Base-by-base conservation (phyloP, 2,329 filamentous ascomycete species). In the Colletotrichum orchidophilum region DNA sequence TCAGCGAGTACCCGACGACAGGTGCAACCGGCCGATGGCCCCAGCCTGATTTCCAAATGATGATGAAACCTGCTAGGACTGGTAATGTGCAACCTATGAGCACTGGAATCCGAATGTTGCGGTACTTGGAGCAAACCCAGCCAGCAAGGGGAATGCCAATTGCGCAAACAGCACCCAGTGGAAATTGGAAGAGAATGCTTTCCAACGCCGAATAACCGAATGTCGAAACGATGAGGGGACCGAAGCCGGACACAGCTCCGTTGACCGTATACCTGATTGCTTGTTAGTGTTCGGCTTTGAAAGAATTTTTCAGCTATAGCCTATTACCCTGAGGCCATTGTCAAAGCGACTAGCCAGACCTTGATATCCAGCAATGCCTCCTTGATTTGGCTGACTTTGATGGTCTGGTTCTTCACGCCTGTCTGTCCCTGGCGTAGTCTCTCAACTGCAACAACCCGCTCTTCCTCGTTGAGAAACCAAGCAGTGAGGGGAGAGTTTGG, bases 131-230 rank as follows among this genome's bases (percentile, higher is more conserved):
- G 5, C 89, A 88, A 1, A 94, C 81, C 74, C 86, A 94, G 0
- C 92, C 93, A 3, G 89, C 91, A 0, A 90, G 76, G 0, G 93
- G 84, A 64, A 95, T 94, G 61, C 86, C 86, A 55, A 93, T 81
- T 71, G 92, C 86, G 75, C 90, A 92, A n/a, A 95, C 78, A 0
- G 82, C 91, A 1, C 92, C 93, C 0, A 94, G 85, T 0, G 93
- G 93, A 70, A 95, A 94, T 75, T 95, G 93, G 77, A 92, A 91
- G 0, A 94, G 84, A 70, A 95, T 93, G 0, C 90, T 87, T 35
- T 92, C 85, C 1, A 92, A 84, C 0, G 88, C 86, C 24, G 84
- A 85, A 81, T 87, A 93, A 64, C 91, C 91, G 76, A 94, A 94
- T 0, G 91, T 93, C 1, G 87, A 90, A 1, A 94, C 91, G 70